A percentile compares a stretch with the other conserved stretches of the same genome.
phyloP scores from a whole-genome alignment of 495 filamentous ascomycete species.

The Cudoniella acicularis region DNA sequence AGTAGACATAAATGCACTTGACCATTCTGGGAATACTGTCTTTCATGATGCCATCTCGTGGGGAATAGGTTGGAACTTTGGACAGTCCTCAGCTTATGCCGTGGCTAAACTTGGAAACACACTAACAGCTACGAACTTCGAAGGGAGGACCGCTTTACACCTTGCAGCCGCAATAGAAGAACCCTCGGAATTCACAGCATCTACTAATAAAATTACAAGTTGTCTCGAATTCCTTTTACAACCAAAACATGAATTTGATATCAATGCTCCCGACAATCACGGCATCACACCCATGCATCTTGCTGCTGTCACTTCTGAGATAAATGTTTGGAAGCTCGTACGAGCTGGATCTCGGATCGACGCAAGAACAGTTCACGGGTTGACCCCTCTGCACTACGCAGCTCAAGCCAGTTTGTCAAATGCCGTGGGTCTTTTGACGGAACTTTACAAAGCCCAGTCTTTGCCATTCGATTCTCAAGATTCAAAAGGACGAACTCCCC shows the following conservation, averaged over 20 bases:
- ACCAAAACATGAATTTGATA: slow-evolving; percentile 2
- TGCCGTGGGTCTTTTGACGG: slow-evolving; percentile 31
- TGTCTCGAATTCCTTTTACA: not conserved
- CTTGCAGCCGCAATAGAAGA: not conserved
- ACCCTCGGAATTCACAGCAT: not conserved
- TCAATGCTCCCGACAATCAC: slow-evolving; percentile 13
- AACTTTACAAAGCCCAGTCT: slow-evolving; percentile 16
- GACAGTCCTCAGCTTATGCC: not conserved
- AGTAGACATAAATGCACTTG: not conserved
- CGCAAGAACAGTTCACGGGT: not conserved
- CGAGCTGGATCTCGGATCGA: slow-evolving; percentile 24
- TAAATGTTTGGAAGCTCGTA: slow-evolving; percentile 28
- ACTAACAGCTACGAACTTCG: not conserved
- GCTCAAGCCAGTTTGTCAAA: slow-evolving; percentile 17
- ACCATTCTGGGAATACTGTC: not conserved
- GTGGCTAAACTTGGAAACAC: not conserved
- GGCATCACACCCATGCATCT: slow-evolving; percentile 26
- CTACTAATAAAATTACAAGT: not conserved
- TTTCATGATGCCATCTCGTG: not conserved
- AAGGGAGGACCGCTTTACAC: not conserved
- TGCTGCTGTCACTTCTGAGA: slow-evolving; percentile 29
- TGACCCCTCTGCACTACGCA: slow-evolving; percentile 5
- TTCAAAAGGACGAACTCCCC: slow-evolving; percentile 24
- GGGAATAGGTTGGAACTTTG: not conserved
- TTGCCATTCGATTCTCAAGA: slow-evolving; percentile 20